Percentiles rank a stretch among this genome's conserved stretches.
phyloP scores from a whole-genome alignment of 176 grass and related monocot genomes.

The Lolium rigidum region DNA sequence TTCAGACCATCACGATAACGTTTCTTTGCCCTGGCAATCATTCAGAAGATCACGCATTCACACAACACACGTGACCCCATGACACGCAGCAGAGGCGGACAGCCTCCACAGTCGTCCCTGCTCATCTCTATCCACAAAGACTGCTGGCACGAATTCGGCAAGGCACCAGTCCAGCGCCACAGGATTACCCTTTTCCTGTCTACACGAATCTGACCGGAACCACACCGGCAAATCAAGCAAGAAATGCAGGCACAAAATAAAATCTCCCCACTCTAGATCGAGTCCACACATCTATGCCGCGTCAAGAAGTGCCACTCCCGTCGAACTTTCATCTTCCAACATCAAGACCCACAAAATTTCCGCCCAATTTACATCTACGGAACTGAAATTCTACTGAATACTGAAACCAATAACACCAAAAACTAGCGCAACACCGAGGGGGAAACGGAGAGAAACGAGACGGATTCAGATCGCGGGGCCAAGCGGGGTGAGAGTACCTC shows the following conservation, averaged over 20 bases:
- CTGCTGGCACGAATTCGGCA: too few relatives aligned
- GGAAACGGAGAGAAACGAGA: background rate
- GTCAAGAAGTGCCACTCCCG: background rate
- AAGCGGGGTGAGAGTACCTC: background rate
- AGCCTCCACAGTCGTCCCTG: background rate
- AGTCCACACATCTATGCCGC: background rate
- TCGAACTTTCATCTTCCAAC: too few relatives aligned
- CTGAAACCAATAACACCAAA: too few relatives aligned
- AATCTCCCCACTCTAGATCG: constrained; percentile 12
- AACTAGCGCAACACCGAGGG: background rate
- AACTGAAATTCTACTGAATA: too few relatives aligned
- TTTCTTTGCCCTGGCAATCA: background rate
- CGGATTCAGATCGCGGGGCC: background rate
- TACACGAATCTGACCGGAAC: constrained; percentile 11
- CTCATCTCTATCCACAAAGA: too few relatives aligned
- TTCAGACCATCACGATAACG: background rate
- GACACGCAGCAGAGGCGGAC: background rate
- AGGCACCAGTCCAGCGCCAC: background rate
- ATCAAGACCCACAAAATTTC: background rate
- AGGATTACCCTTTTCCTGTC: background rate
- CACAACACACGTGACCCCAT: constrained; percentile 18
- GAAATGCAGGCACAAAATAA: constrained; percentile 1
- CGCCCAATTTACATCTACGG: background rate
- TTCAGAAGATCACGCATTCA: background rate
- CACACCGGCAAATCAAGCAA: background rate